These are phyloP conservation scores for Echeveria elegans DNA, from an alignment of 164 flowering plant genomes.

Conservation along the genomic window DNA sequence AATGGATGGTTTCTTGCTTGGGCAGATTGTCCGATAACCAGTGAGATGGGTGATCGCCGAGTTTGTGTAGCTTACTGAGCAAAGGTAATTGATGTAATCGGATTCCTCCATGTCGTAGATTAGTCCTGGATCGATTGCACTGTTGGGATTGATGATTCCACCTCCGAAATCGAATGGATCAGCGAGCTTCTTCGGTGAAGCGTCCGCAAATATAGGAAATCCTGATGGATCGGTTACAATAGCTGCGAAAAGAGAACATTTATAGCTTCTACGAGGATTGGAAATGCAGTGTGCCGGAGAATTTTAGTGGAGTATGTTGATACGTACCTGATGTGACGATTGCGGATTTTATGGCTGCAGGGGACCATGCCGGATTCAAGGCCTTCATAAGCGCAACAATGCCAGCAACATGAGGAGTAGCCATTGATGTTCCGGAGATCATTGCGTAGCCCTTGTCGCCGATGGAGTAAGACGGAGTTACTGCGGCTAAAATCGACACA, in stretches of 20 bases:
- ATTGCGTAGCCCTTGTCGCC: slow-evolving; percentile 10
- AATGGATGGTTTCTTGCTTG: slow-evolving; percentile 15
- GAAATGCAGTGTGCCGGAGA: neutral
- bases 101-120: slow-evolving; percentile 25
- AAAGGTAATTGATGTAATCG: slow-evolving; percentile 27
- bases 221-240: slow-evolving; percentile 19
- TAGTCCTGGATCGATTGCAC: slow-evolving; percentile 28
- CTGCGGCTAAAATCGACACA: slow-evolving; percentile 33
- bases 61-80: slow-evolving; percentile 22
- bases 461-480: slow-evolving; percentile 15
- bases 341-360: slow-evolving; percentile 44
- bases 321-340: slow-evolving; percentile 36
- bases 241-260: slow-evolving; percentile 16
- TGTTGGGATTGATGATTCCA: slow-evolving; percentile 24
- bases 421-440: slow-evolving; percentile 43
- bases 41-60: slow-evolving; percentile 16
- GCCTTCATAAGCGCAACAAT: slow-evolving; percentile 38
- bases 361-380: slow-evolving; percentile 35
- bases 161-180: slow-evolving; percentile 33
- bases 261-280: too few relatives aligned
- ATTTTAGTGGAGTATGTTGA: neutral
- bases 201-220: slow-evolving; percentile 18
- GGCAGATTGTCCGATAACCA: slow-evolving; percentile 15
- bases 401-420: slow-evolving; percentile 41
- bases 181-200: slow-evolving; percentile 21